Conservation (phyloP, 441 rosid species). For the Aquilaria agallochum region DNA sequence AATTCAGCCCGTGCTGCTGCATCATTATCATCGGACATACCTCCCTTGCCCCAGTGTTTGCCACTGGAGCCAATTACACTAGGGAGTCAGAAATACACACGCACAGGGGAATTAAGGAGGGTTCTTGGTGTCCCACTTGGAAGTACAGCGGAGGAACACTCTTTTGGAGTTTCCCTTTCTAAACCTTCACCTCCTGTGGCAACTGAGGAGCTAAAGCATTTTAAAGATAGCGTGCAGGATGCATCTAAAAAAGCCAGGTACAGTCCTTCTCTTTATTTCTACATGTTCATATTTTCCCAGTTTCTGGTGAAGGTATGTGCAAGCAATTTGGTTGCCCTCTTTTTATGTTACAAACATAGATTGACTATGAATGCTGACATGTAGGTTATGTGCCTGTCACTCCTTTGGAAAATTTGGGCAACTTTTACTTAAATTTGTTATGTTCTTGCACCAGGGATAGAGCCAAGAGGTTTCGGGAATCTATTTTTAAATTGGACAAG, state of each 20-base stretch:
- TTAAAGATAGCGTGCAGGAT: constrained; percentile 68
- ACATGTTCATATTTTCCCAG: neutral
- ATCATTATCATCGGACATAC: constrained; percentile 48
- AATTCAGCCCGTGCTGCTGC: constrained; percentile 45
- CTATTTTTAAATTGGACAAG: constrained; percentile 50
- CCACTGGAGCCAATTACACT: constrained; percentile 55
- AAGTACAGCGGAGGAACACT: constrained; percentile 44
- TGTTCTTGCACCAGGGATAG: constrained; percentile 43
- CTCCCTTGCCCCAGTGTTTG: constrained; percentile 43
- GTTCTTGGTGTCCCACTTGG: constrained; percentile 50
- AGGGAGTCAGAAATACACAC: constrained; percentile 45
- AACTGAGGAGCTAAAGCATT: constrained; percentile 59
- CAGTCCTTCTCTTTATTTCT: constrained; percentile 7
- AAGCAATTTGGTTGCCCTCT: too few species aligned
- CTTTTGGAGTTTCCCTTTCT: constrained; percentile 39
- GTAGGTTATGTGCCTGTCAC: constrained; percentile 4
- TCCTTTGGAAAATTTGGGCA: neutral
- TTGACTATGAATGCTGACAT: too few species aligned
- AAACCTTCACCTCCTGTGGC: constrained; percentile 48
- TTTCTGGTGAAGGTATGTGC: too few species aligned
- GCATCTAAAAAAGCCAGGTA: constrained; percentile 61
- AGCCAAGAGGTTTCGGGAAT: constrained; percentile 48
- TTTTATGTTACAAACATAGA: too few species aligned
- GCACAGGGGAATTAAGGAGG: constrained; percentile 59
- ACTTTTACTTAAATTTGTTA: constrained; percentile 16